Evolutionary conservation across 305 asterid species (phyloP).

Genomic region (Plantago coronopus): DNA sequence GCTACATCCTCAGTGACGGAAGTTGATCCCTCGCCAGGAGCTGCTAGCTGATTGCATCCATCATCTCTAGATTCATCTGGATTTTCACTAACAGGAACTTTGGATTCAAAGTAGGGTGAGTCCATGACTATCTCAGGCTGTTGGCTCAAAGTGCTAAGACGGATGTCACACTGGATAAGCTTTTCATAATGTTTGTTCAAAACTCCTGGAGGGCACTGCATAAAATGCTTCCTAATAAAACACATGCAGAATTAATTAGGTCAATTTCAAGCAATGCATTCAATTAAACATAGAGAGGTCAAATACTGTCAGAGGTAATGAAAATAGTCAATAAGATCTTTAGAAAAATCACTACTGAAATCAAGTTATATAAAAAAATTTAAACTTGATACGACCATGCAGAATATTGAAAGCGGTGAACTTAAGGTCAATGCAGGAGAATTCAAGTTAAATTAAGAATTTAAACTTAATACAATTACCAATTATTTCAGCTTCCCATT

Average conservation of each 20-base stretch:
- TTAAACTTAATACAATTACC: too few species aligned
- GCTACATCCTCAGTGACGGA: background rate
- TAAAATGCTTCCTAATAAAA: conserved; percentile 57
- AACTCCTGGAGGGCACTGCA: conserved; percentile 63
- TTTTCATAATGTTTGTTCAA: conserved; percentile 75
- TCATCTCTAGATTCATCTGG: conserved; percentile 38
- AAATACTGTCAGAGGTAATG: too few species aligned
- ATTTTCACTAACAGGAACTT: conserved; percentile 34
- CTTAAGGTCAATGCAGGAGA: too few species aligned
- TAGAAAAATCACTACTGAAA: too few species aligned
- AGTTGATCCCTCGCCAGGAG: conserved; percentile 36
- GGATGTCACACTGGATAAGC: conserved; percentile 65
- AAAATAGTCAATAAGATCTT: too few species aligned
- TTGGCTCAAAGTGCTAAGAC: conserved; percentile 57
- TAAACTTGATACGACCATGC: too few species aligned
- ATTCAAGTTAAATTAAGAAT: too few species aligned
- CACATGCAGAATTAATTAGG: conserved; percentile 21
- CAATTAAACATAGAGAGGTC: too few species aligned
- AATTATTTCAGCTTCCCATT: too few species aligned
- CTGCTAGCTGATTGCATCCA: conserved; percentile 27
- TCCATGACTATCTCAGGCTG: conserved; percentile 47
- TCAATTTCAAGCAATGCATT: background rate
- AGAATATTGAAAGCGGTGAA: too few species aligned
- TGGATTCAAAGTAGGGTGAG: conserved; percentile 54
- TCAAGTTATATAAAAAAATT: too few species aligned